Base-by-base conservation (phyloP, 768 basidiomycete species). In the Pleurotus tuoliensis region DNA sequence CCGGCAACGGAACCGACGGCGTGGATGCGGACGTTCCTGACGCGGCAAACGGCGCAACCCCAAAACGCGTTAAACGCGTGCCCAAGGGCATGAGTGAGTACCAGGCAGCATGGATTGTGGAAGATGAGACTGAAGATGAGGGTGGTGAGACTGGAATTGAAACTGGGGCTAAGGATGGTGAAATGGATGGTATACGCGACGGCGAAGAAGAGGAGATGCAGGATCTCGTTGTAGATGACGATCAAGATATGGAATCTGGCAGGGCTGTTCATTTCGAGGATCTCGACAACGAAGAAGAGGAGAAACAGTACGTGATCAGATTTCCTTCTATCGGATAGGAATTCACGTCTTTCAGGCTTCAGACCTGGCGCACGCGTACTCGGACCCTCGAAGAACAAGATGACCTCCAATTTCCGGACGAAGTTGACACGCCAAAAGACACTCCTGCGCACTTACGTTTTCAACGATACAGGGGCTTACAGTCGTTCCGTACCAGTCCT, bases 81-180 rank as follows among this genome's bases (percentile, higher is more conserved):
- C 96, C 95, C 1, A 96, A 95, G 71, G 95, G 95, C 2, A 97
- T 92, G 76, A 96, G 92, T 71, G 88, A 92, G 64, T 98, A 98
- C 67, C 96, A 98, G 68, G 95, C 96, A 1, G 84, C 95, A 2
- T 98, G 96, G 96, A 93, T 98, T 58, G 71, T 93, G 20, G 94
- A 97, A 56, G 90, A 91, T 53, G 82, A 80, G 3, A 86, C 87
- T 11, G 84, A 82, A 0, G 87, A 84, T 0, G 82, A 77, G 3
- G 80, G 73, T 0, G 82, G 74, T 0, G 78, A 79, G 5, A 77
- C 76, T 6, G 80, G 77, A 4, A 77, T 72, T 4, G 74, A 69
- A 0, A 52, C 20, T n/a, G 64, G 63, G 6, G 11, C 30, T 34
- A 9, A 9, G 30, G 71, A 56, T 5, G 67, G 64, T 4, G 71